phyloP scores from a whole-genome alignment of 257 asterid species.

The Solanum ahanhuiri region DNA sequence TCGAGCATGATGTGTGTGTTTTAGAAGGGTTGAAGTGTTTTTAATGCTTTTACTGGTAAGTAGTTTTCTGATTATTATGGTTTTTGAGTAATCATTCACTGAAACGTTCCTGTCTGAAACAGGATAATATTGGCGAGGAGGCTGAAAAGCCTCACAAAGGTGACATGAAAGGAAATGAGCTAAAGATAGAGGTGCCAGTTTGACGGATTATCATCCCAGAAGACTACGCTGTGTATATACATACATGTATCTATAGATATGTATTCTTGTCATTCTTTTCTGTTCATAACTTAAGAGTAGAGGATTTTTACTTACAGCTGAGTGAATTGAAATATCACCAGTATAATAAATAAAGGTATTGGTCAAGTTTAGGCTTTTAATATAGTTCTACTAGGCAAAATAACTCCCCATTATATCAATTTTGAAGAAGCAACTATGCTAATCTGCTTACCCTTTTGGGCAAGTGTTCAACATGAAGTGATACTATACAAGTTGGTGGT shows the following conservation, averaged over 20 bases:
- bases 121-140: constrained; percentile 31
- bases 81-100: not conserved
- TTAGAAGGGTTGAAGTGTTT: not conserved
- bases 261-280: constrained; percentile 4
- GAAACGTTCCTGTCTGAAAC: constrained; percentile 5
- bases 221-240: constrained; percentile 19
- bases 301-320: not conserved
- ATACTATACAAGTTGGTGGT: not conserved
- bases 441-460: not conserved
- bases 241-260: constrained; percentile 22
- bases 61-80: not conserved
- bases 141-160: constrained; percentile 24
- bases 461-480: not conserved
- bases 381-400: not conserved
- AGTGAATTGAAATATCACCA: not conserved
- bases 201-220: not conserved
- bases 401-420: not conserved
- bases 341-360: not conserved
- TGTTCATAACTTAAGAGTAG: constrained; percentile 6
- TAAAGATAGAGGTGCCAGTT: constrained; percentile 14
- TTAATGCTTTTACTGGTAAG: not conserved
- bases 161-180: constrained; percentile 16
- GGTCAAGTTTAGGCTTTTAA: not conserved
- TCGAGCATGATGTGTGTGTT: not conserved
- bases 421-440: not conserved